Evolutionary conservation across 192 early-diverging fungal genomes (phyloP).

Genomic region (Coemansia sp.): DNA sequence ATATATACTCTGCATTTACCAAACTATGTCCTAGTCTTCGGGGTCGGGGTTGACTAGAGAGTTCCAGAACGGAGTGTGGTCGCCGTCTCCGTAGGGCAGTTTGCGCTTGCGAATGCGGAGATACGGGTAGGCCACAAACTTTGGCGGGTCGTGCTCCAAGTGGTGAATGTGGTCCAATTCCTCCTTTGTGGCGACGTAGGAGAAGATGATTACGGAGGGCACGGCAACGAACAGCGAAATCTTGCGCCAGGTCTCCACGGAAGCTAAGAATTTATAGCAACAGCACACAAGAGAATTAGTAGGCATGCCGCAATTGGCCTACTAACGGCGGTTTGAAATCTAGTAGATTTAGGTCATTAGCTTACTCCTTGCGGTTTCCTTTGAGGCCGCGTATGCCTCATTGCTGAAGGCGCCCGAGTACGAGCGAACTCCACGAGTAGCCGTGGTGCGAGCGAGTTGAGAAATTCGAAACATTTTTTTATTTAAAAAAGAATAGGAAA

Average conservation of each 20-base stretch:
- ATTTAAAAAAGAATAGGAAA: not conserved
- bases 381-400: conserved; percentile 41
- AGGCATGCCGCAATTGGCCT: not conserved
- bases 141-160: conserved; percentile 56
- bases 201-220: conserved; percentile 37
- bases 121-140: conserved; percentile 49
- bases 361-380: conserved; percentile 54
- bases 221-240: conserved; percentile 51
- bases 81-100: conserved; percentile 57
- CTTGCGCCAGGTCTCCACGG: conserved; percentile 57
- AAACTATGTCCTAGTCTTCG: conserved; percentile 36
- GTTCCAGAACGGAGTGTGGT: conserved; percentile 57
- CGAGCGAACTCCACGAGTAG: conserved; percentile 40
- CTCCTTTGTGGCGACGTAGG: conserved; percentile 46
- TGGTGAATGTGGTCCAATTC: conserved; percentile 58
- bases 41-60: conserved; percentile 56
- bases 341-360: not conserved
- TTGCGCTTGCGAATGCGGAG: conserved; percentile 51
- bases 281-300: not conserved
- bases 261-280: conserved; percentile 20
- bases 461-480: conserved; percentile 39
- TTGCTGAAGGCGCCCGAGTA: conserved; percentile 45
- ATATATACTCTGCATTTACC: not conserved
- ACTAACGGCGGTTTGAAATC: not conserved
- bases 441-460: conserved; percentile 47